Percentiles rank a stretch among this genome's conserved stretches.
These are phyloP conservation scores for Pyrenophora graminea DNA, from an alignment of 2,329 filamentous ascomycete species.

Conservation along the genomic window DNA sequence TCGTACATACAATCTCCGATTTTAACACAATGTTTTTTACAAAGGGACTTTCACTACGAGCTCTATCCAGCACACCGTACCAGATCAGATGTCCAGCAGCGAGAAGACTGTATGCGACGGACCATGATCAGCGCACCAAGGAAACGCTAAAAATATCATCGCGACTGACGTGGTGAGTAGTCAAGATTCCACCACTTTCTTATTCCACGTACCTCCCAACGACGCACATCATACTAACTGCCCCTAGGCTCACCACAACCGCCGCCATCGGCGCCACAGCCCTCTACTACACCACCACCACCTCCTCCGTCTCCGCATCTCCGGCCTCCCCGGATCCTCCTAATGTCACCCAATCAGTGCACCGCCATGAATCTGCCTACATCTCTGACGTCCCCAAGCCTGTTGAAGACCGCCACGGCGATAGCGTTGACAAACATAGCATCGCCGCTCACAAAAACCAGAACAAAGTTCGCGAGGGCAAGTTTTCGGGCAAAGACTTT, in stretches of 20 bases:
- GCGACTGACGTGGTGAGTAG: constrained; percentile 23
- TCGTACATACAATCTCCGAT: neutral
- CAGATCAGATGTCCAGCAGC: constrained; percentile 12
- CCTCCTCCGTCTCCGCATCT: neutral
- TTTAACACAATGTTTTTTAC: constrained; percentile 12
- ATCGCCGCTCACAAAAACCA: constrained; percentile 35
- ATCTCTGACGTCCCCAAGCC: constrained; percentile 29
- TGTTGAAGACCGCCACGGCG: constrained; percentile 32
- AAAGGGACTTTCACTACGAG: constrained; percentile 13
- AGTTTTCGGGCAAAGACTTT: constrained; percentile 31
- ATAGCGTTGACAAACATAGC: constrained; percentile 29
- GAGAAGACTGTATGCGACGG: constrained; percentile 23
- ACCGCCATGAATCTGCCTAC: constrained; percentile 17
- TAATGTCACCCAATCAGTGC: constrained; percentile 2
- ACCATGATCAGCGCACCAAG: constrained; percentile 26
- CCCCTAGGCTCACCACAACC: constrained; percentile 21
- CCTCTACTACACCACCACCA: constrained; percentile 21
- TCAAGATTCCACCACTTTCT: neutral
- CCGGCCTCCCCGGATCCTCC: constrained; percentile 1
- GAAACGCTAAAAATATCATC: constrained; percentile 23
- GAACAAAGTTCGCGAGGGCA: constrained; percentile 26
- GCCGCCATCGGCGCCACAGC: constrained; percentile 20
- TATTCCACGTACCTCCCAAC: neutral
- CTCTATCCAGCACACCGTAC: constrained; percentile 11
- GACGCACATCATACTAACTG: constrained; percentile 5